phyloP scores from a whole-genome alignment of 192 early-diverging fungal species.

The Rhizoclosmatium sp. region DNA sequence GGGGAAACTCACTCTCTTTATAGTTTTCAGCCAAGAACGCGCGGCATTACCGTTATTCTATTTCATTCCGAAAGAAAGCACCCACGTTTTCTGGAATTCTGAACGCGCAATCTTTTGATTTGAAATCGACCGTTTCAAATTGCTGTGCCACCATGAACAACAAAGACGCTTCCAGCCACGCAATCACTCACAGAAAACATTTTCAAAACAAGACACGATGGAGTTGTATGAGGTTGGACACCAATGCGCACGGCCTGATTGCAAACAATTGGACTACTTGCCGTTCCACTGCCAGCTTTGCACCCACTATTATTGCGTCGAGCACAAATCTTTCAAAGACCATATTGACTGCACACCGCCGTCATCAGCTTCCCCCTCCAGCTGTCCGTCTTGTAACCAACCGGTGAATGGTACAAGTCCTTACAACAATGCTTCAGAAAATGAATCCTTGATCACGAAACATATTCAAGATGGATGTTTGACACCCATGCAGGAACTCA shows the following conservation, averaged over 20 bases:
- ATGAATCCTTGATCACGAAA: not conserved
- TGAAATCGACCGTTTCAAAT: not conserved
- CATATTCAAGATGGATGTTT: constrained; percentile 24
- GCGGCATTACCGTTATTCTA: not conserved
- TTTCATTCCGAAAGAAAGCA: not conserved
- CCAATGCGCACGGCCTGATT: constrained; percentile 39
- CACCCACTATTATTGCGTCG: constrained; percentile 20
- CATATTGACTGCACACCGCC: constrained; percentile 30
- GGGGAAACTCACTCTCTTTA: too few relatives aligned
- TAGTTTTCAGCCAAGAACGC: too few relatives aligned
- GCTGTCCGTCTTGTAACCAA: constrained; percentile 14
- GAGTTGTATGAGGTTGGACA: constrained; percentile 36
- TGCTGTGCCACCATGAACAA: constrained; percentile 3
- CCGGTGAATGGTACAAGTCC: constrained; percentile 33
- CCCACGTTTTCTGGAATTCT: not conserved
- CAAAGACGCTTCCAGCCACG: not conserved
- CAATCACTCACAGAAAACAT: constrained; percentile 7
- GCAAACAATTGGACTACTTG: constrained; percentile 45
- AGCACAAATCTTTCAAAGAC: constrained; percentile 28
- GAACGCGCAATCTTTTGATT: not conserved
- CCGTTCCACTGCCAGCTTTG: constrained; percentile 40
- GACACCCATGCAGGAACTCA: not conserved
- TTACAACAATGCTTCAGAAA: not conserved
- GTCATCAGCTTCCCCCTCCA: not conserved
- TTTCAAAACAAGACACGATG: not conserved